A percentile compares a stretch with the other conserved stretches of the same genome.
These are phyloP conservation scores for Leersia perrieri DNA, from an alignment of 176 grass and related monocot species.

Conservation along the genomic window DNA sequence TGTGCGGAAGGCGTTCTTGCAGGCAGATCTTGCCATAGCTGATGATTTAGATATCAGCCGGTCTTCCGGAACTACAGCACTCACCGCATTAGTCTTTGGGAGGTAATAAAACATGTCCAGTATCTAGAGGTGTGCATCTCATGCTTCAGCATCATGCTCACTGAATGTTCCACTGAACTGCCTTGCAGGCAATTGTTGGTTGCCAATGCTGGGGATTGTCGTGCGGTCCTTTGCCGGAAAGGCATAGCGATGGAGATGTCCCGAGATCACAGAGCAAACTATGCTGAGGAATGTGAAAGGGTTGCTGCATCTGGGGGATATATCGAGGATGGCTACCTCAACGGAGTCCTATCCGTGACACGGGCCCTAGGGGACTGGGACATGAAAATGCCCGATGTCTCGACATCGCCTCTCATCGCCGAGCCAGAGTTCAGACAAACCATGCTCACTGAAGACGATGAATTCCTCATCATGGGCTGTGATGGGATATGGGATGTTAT, in stretches of 20 bases:
- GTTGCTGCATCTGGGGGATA: constrained; percentile 58
- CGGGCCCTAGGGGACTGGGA: constrained; percentile 92
- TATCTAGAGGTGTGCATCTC: not conserved
- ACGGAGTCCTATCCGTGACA: constrained; percentile 74
- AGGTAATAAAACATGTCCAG: constrained; percentile 36
- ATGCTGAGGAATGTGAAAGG: constrained; percentile 54
- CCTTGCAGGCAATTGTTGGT: constrained; percentile 72
- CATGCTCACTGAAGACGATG: constrained; percentile 47
- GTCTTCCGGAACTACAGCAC: constrained; percentile 83
- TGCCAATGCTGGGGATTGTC: constrained; percentile 88
- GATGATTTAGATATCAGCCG: constrained; percentile 57
- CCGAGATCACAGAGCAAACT: constrained; percentile 61
- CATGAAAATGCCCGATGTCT: constrained; percentile 52
- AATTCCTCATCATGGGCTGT: constrained; percentile 81
- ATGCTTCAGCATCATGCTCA: not conserved
- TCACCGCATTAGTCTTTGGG: constrained; percentile 69
- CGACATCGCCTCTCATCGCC: constrained; percentile 63
- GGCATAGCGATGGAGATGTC: constrained; percentile 88
- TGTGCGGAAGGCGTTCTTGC: constrained; percentile 56
- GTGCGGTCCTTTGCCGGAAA: constrained; percentile 73
- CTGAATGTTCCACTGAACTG: not conserved
- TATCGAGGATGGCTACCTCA: constrained; percentile 88
- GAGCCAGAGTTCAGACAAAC: constrained; percentile 73
- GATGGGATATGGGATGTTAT: constrained; percentile 87
- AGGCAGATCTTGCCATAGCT: constrained; percentile 68